Evolutionary conservation across 164 flowering plant genomes (phyloP).

Genomic region (Berberis vulgaris): DNA sequence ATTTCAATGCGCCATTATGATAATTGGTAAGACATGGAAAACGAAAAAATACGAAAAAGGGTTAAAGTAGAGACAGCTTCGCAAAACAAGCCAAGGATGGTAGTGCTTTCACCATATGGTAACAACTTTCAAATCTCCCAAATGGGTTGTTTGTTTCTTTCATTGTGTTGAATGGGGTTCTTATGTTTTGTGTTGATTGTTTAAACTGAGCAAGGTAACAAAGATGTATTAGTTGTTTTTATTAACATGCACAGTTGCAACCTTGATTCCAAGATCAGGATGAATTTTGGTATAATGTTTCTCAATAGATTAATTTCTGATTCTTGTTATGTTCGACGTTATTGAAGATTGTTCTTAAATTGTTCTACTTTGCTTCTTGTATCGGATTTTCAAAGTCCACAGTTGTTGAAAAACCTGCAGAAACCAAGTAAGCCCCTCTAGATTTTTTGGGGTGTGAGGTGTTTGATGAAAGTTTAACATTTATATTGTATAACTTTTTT

Average conservation of each 20-base stretch:
- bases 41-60: constrained; percentile 53
- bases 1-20: too few relatives aligned
- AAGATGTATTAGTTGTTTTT: constrained; percentile 71
- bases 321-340: not conserved
- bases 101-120: constrained; percentile 82
- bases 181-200: not conserved
- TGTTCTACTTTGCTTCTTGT: not conserved
- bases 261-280: constrained; percentile 81
- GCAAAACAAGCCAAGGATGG: constrained; percentile 75
- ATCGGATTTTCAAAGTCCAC: constrained; percentile 41
- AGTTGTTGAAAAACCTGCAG: constrained; percentile 46
- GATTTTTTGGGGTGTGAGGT: not conserved
- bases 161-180: not conserved
- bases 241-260: constrained; percentile 78
- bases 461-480: not conserved
- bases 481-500: not conserved
- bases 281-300: constrained; percentile 48
- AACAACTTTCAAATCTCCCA: not conserved
- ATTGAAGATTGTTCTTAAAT: not conserved
- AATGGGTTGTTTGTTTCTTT: not conserved
- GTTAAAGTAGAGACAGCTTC: constrained; percentile 43
- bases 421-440: constrained; percentile 28
- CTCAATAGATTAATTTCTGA: not conserved
- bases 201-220: constrained; percentile 69
- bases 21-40: too few relatives aligned